These are phyloP conservation scores for Dichotomopilus funicola DNA, from an alignment of 2,329 filamentous ascomycete genomes.

Conservation along the genomic window DNA sequence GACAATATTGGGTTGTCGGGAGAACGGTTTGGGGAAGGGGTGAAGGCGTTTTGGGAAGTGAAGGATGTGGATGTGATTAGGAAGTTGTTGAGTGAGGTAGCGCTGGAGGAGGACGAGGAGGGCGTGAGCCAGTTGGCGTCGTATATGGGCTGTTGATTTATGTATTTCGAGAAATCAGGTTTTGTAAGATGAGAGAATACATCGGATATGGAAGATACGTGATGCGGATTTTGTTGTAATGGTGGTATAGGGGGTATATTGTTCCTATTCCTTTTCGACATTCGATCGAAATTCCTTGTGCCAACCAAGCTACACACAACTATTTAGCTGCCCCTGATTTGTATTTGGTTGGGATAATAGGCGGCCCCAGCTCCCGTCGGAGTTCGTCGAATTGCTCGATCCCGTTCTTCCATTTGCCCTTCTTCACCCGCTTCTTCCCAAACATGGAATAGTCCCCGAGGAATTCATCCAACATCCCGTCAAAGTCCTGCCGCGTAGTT, in stretches of 20 bases:
- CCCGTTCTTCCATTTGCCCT: conserved; percentile 72
- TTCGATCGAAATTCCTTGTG: no score
- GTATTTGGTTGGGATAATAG: conserved; percentile 44
- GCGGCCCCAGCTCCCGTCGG: conserved; percentile 69
- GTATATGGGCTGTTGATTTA: conserved; percentile 15
- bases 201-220: no score
- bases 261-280: not conserved
- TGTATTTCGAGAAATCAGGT: not conserved
- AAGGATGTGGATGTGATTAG: conserved; percentile 61
- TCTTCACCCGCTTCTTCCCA: conserved; percentile 70
- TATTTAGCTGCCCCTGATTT: not conserved
- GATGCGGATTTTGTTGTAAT: not conserved
- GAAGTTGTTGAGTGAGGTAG: conserved; percentile 42
- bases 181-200: no score
- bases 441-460: conserved; percentile 65
- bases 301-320: no score
- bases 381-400: conserved; percentile 90
- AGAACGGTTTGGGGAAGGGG: conserved; percentile 59
- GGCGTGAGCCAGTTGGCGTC: conserved; percentile 8
- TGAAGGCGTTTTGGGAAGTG: conserved; percentile 71
- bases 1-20: conserved; percentile 59
- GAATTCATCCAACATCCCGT: conserved; percentile 90
- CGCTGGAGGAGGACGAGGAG: not conserved
- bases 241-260: not conserved
- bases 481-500: conserved; percentile 70